phyloP scores from a whole-genome alignment of 176 grass and related monocot genomes.

The Rhipidocladum racemiflorum region DNA sequence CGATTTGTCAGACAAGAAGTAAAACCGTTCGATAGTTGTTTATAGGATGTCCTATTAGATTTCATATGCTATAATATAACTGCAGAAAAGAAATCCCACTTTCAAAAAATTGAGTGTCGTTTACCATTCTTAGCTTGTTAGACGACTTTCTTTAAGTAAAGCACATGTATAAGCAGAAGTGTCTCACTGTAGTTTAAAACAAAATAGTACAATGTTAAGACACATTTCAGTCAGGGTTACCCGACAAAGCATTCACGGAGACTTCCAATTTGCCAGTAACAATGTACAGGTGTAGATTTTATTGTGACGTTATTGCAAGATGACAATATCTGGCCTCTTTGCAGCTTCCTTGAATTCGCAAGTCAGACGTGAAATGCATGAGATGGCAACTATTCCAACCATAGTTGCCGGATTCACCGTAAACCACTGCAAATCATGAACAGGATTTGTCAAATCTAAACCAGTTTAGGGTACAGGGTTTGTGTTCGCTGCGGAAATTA shows the following conservation, averaged over 20 bases:
- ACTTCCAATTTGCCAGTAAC: background rate
- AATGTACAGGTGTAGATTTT: background rate
- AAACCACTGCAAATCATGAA: too few relatives aligned
- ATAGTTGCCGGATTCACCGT: too few relatives aligned
- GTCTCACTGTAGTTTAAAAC: background rate
- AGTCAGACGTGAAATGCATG: background rate
- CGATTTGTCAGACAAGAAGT: background rate
- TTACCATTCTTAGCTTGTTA: background rate
- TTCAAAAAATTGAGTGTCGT: background rate
- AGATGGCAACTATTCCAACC: background rate
- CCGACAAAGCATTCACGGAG: background rate
- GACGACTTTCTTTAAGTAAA: background rate
- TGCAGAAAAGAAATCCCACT: background rate
- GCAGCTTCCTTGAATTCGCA: constrained; percentile 8
- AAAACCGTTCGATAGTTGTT: background rate
- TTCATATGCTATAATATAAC: background rate
- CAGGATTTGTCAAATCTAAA: too few relatives aligned
- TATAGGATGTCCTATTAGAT: background rate
- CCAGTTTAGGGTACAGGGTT: too few relatives aligned
- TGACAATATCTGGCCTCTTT: background rate
- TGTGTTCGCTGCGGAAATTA: too few relatives aligned
- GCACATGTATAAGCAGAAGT: constrained; percentile 11
- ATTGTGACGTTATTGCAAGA: background rate
- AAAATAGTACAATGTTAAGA: background rate
- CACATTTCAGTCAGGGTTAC: background rate